Evolutionary conservation across 2,329 filamentous ascomycete genomes (phyloP), one percentile per base, ranked within the genome.

Genomic region (Fusarium pseudograminearum): DNA sequence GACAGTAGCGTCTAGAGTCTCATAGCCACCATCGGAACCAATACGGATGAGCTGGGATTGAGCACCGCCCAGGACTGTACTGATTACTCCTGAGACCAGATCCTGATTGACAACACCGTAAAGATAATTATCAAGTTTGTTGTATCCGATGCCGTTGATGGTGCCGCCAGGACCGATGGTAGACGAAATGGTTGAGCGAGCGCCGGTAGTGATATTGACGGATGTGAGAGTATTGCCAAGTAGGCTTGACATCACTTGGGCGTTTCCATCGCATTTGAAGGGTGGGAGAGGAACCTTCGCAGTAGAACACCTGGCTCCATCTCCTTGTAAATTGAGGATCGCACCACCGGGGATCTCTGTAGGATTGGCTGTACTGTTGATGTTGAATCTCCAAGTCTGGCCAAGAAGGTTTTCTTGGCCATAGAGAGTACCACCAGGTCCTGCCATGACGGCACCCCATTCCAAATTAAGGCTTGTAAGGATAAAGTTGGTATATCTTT

Each of bases 241-340:
- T 12, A 57, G 24, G 18, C 31, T 57, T 20, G 53, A 57, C 3
- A 57, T 33, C 2, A 20, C 24, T 15, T 57, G 48, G 14, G 33
- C 53, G n/a, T 33, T 40, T 15, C 42, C 44, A 40, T 57, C 53
- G 28, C 53, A 57, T 11, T 40, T 44, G 28, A 57, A 57, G 4
- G 53, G 47, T 22, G 53, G 53, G 10, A 52, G 40, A 15, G 30
- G 26, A n/a, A 36, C 14, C 6, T 15, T 30, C 30, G 50, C 66
- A 55, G 28, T 58, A 44, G 10, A 46, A 58, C 66, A 69, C 26
- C 63, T 69, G 7, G 66, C 66, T 28, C 66, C 66, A 28, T 69
- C 66, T 40, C 61, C 65, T 5, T 50, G 44, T 12, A 67, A 33
- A 16, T 40, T 54, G 22, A 61, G 28, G 11, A 65, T 30, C 15